Percentiles rank a stretch among this genome's conserved stretches.
Conservation (phyloP, 2,329 filamentous ascomycete genomes). For the Aspergillus carbonarius region DNA sequence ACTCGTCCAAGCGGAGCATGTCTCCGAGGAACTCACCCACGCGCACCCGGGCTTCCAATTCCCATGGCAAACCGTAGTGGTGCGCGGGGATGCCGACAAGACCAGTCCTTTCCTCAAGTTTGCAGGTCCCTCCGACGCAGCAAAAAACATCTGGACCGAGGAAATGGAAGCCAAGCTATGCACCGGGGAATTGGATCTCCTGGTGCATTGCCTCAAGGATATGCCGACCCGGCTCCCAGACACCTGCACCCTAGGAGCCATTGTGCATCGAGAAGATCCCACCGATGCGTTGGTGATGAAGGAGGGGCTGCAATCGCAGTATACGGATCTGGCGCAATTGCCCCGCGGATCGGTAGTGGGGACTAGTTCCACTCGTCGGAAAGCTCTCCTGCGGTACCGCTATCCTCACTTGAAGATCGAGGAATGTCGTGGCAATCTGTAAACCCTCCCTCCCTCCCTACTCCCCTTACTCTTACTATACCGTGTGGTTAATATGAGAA, state of each 20-base stretch:
- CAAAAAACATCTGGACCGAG: constrained; percentile 16
- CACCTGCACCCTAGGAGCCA: neutral
- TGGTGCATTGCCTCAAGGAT: neutral
- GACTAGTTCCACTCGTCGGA: neutral
- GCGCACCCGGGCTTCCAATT: neutral
- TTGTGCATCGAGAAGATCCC: neutral
- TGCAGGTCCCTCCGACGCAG: constrained; percentile 16
- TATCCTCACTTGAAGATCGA: neutral
- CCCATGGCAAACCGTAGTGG: neutral
- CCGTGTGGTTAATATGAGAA: neutral
- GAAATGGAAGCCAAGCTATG: neutral
- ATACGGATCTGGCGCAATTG: neutral
- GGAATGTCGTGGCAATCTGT: neutral
- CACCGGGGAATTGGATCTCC: neutral
- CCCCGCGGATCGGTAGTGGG: neutral
- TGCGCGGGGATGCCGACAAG: neutral
- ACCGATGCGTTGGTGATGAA: neutral
- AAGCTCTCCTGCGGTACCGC: neutral
- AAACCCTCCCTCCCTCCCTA: no score
- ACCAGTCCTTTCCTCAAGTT: neutral
- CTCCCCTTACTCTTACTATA: no score
- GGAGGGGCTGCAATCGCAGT: neutral
- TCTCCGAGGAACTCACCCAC: neutral
- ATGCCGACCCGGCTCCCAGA: neutral
- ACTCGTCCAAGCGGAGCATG: neutral